These are phyloP conservation scores for Aspergillus tanneri DNA, from an alignment of 2,329 filamentous ascomycete species.

Conservation along the genomic window DNA sequence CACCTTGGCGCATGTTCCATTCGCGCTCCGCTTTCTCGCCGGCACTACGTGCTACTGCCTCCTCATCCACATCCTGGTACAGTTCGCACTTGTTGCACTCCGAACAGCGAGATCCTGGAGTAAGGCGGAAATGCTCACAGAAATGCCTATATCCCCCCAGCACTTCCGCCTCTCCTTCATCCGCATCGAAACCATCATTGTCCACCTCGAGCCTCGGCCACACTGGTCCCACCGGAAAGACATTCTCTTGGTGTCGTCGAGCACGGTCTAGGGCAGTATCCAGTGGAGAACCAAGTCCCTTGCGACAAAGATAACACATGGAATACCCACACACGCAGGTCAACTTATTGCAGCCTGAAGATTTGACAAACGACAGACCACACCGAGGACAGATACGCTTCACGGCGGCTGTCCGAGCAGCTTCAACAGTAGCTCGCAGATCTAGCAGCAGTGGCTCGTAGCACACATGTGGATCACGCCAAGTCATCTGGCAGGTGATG, in stretches of 20 bases:
- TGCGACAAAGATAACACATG: slow-evolving; percentile 97
- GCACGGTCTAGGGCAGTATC: slow-evolving; percentile 14
- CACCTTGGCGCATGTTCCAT: slow-evolving; percentile 66
- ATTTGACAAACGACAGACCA: slow-evolving; percentile 89
- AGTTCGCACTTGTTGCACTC: slow-evolving; percentile 81
- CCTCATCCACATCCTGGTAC: slow-evolving; percentile 69
- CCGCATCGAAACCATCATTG: slow-evolving; percentile 7
- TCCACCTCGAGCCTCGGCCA: slow-evolving; percentile 22
- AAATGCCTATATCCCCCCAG: slow-evolving; percentile 87
- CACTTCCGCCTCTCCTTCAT: slow-evolving; percentile 40
- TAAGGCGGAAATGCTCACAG: slow-evolving; percentile 88
- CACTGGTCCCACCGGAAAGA: slow-evolving; percentile 45
- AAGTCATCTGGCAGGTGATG: slow-evolving; percentile 75
- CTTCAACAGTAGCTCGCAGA: slow-evolving; percentile 84
- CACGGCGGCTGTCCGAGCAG: slow-evolving; percentile 87
- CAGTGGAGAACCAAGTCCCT: slow-evolving; percentile 50
- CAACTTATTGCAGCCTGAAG: slow-evolving; percentile 92
- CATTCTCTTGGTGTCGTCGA: slow-evolving; percentile 21
- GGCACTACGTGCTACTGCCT: slow-evolving; percentile 65
- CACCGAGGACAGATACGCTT: slow-evolving; percentile 94
- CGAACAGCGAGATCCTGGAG: slow-evolving; percentile 70
- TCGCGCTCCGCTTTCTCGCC: slow-evolving; percentile 69
- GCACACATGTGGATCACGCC: slow-evolving; percentile 87
- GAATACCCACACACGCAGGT: slow-evolving; percentile 94
- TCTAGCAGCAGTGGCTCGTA: slow-evolving; percentile 80